A percentile compares a stretch with the other conserved stretches of the same genome.
These are phyloP conservation scores for Ustilago bromivora DNA, from an alignment of 1,284 basidiomycete species.

Conservation along the genomic window DNA sequence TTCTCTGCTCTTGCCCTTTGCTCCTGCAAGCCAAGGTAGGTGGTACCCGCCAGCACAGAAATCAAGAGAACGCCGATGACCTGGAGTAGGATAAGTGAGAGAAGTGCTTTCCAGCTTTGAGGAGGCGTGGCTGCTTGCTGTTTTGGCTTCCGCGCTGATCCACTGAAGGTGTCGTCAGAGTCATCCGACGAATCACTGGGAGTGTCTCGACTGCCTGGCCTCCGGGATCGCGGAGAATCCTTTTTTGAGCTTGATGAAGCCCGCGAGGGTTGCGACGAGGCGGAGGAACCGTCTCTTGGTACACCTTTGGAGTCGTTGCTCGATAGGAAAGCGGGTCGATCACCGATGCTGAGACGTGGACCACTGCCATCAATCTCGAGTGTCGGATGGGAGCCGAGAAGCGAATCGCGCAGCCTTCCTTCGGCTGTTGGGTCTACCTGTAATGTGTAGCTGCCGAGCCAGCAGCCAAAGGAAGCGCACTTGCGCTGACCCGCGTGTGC, in stretches of 20 bases:
- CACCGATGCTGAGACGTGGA: slow-evolving; percentile 38
- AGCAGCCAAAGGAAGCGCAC: slow-evolving; percentile 58
- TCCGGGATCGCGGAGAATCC: slow-evolving; percentile 8
- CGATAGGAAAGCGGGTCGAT: slow-evolving; percentile 30
- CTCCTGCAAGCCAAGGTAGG: slow-evolving; percentile 57
- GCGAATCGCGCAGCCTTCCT: slow-evolving; percentile 36
- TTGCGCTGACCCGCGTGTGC: slow-evolving; percentile 42
- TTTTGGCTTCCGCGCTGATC: slow-evolving; percentile 12
- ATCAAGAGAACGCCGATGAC: slow-evolving; percentile 50
- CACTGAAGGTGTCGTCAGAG: neutral
- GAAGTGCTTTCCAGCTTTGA: slow-evolving; percentile 36
- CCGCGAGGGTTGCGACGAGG: slow-evolving; percentile 22
- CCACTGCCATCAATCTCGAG: slow-evolving; percentile 46
- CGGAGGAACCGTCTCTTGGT: slow-evolving; percentile 12
- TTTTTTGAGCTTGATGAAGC: slow-evolving; percentile 13
- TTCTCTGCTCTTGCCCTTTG: slow-evolving; percentile 38
- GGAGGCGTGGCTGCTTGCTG: slow-evolving; percentile 12
- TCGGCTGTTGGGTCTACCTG: slow-evolving; percentile 46
- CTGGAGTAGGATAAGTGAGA: slow-evolving; percentile 44
- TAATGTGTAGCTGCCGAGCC: slow-evolving; percentile 57
- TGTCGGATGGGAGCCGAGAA: slow-evolving; percentile 30
- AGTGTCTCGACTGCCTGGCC: slow-evolving; percentile 23
- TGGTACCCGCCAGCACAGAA: slow-evolving; percentile 43
- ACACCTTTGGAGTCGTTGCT: slow-evolving; percentile 15
- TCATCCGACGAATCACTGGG: slow-evolving; percentile 2